Evolutionary conservation across 768 basidiomycete genomes (phyloP), one percentile per base, ranked within the genome.

Genomic region (Tulasnella sp.): DNA sequence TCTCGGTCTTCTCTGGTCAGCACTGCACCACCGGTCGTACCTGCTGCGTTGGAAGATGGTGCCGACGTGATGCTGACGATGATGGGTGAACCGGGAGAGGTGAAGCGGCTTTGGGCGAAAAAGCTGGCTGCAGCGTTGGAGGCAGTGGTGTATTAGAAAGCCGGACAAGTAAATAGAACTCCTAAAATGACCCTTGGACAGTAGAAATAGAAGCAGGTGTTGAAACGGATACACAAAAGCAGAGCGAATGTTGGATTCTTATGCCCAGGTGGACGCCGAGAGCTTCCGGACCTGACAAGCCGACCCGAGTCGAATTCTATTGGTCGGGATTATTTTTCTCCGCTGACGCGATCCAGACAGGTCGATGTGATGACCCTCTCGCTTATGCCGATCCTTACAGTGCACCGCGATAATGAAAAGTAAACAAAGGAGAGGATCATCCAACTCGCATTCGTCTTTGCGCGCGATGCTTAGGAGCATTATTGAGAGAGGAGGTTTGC

Each of bases 21-120:
- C 42, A 63, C 34, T 76, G 40, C 66, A 78, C n/a, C 26, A 16
- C 44, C 35, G 39, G 35, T 71, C n/a, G n/a, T n/a, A n/a, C 42
- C 42, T 44, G 42, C 42, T 52, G 47, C 47, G 5, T 16, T n/a
- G 40, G 77, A 77, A 0, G 78, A 75, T 12, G 83, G 79, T 4
- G 81, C 83, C 35, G 75, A 76, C 5, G 77, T 94, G 29, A 82
- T 84, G 70, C 75, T 96, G 78, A 96, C 94, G n/a, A 85, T 91
- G 35, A 98, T 98, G 95, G 95, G 95, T 9, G 90, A 91, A 78
- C 83, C 89, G 59, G 94, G 93, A 14, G 92, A 94, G 79, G 88
- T 93, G 65, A 84, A 81, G 75, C 79, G 86, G 73, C 82, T 86
- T 7, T 74, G 73, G 37, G 84, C 88, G 44, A 80, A 80, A 72